These are phyloP conservation scores for Actinidia chinensis DNA, from an alignment of 179 eudicot genomes.

Conservation along the genomic window DNA sequence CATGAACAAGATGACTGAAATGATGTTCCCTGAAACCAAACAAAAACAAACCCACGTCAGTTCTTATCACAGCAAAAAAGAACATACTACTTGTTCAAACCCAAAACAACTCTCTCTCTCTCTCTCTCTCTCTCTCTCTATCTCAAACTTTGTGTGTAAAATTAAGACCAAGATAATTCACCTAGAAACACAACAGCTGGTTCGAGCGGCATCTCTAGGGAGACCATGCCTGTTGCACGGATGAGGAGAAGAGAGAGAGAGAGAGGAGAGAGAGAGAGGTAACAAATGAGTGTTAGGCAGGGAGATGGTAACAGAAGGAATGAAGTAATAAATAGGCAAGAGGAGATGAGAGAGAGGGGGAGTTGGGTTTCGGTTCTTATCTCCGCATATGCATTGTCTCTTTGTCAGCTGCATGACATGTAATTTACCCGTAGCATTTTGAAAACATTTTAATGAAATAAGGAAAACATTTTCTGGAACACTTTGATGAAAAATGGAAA, in stretches of 20 bases:
- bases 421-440: too few relatives aligned
- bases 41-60: constrained; percentile 1
- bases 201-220: constrained; percentile 35
- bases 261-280: not conserved
- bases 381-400: too few relatives aligned
- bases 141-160: not conserved
- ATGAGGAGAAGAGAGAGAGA: not conserved
- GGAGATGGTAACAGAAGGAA: too few relatives aligned
- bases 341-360: too few relatives aligned
- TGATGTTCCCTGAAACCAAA: constrained; percentile 65
- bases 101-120: not conserved
- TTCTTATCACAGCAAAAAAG: too few relatives aligned
- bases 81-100: not conserved
- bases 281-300: not conserved
- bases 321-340: too few relatives aligned
- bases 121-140: not conserved
- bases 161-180: constrained; percentile 3
- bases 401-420: too few relatives aligned
- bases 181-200: constrained; percentile 32
- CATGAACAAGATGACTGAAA: constrained; percentile 57
- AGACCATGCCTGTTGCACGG: constrained; percentile 25
- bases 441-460: too few relatives aligned
- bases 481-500: too few relatives aligned
- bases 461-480: too few relatives aligned
- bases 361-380: too few relatives aligned